These are phyloP conservation scores for Eucalyptus cladocalyx DNA, from an alignment of 345 rosid genomes.

Conservation along the genomic window DNA sequence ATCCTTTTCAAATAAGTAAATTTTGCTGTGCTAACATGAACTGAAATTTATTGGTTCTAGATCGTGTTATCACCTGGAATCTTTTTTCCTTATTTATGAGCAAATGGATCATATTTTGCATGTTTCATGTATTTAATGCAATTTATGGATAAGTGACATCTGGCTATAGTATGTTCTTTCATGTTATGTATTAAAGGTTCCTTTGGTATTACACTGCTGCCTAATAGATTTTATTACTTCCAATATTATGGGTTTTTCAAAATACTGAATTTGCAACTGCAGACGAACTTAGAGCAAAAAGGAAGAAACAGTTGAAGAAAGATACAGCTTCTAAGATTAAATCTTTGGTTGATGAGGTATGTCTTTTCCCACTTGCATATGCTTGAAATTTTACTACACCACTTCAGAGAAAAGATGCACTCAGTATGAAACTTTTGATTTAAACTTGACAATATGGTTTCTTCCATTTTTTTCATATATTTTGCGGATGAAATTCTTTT, in stretches of 20 bases:
- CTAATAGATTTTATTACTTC: not conserved
- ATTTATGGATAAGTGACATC: not conserved
- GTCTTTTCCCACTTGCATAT: not conserved
- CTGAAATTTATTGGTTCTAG: not conserved
- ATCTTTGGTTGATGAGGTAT: slow-evolving; percentile 91
- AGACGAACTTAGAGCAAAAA: slow-evolving; percentile 87
- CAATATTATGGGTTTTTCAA: not conserved
- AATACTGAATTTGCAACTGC: slow-evolving; percentile 12
- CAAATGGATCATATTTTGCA: not conserved
- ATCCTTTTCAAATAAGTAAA: not conserved
- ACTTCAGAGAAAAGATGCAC: not conserved
- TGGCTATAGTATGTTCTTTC: not conserved
- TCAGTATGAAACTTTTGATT: not conserved
- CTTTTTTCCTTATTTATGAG: not conserved
- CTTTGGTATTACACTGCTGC: not conserved
- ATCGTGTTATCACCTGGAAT: not conserved
- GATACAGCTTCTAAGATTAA: slow-evolving; percentile 85
- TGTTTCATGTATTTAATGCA: not conserved
- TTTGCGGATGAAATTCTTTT: not conserved
- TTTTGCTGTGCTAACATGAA: not conserved
- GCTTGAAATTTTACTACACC: not conserved
- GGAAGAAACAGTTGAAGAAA: slow-evolving; percentile 96
- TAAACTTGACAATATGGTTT: not conserved
- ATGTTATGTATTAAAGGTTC: not conserved
- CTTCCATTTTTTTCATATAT: not conserved